Base-by-base conservation (phyloP, 108 stramenopile species). In the Pseudonitzschia multiseries region DNA sequence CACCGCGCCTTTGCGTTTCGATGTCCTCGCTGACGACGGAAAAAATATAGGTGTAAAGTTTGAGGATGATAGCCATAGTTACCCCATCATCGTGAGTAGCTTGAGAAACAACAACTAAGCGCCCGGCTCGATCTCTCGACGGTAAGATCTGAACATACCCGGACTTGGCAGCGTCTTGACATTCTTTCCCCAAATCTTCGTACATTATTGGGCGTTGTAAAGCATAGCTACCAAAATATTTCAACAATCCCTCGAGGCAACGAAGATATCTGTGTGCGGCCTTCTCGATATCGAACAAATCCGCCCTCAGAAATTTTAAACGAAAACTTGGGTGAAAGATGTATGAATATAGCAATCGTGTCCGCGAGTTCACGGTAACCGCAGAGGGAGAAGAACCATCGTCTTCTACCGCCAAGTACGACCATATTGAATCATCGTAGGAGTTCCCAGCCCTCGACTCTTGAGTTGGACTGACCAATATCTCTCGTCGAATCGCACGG, bases 1-100 rank as follows among this genome's bases (percentile, higher is more conserved):
- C 70, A 24, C 77, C 77, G 20, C 42, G 63, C 65, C 66, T 77
- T 46, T 66, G 70, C 14, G 69, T 71, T 8, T 57, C 52, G 26
- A 59, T 46, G 56, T 77, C 77, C 29, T 66, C 40, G 26, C 28
- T 13, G 9, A 20, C 0, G 1, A 26, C 12, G 18, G 14, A 26
- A 33, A 42, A 41, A 0, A 77, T 15, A 40, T 70, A 68, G 41
- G 65, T 69, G 31, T 63, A 54, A 4, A 71, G 44, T 51, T 51
- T 51, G 8, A 51, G 4, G 28, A 48, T 51, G 24, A 29, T 51
- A 0, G 24, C 21, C 50, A 67, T 48, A 29, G 3, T 46, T 57
- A 32, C 4, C 60, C 36, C 1, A 5, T 61, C 20, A 9, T 8
- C 24, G 32, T 61, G 32, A 20, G 33, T n/a, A n/a, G 20, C 36